Percentiles rank a stretch among this genome's conserved stretches.
Evolutionary conservation across 805 yeast species (phyloP).

Genomic region (Barnettozyma pratensis): DNA sequence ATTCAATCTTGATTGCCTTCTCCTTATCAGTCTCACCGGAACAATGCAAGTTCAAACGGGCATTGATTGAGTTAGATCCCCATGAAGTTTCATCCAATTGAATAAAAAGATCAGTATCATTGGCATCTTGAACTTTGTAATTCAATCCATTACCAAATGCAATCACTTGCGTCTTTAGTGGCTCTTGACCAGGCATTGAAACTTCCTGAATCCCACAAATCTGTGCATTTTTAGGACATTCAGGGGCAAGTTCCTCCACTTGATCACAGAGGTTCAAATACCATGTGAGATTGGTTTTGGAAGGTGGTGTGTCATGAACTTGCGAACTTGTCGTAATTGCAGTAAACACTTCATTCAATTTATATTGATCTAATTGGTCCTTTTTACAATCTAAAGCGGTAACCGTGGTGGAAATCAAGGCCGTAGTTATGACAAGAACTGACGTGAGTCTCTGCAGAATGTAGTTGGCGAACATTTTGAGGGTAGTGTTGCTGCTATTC

Average conservation of each 20-base stretch:
- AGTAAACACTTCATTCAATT: conserved; percentile 29
- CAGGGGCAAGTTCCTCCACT: conserved; percentile 28
- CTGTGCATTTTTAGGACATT: conserved; percentile 68
- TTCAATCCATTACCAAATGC: conserved; percentile 44
- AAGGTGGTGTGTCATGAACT: conserved; percentile 71
- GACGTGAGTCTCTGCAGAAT: too few species aligned
- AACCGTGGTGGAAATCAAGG: background rate
- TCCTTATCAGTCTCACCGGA: conserved; percentile 27
- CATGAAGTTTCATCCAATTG: conserved; percentile 52
- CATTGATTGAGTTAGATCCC: conserved; percentile 57
- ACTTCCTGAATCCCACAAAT: conserved; percentile 71
- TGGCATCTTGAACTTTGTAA: conserved; percentile 25
- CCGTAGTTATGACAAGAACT: background rate
- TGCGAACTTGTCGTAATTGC: conserved; percentile 42
- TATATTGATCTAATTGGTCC: conserved; percentile 17
- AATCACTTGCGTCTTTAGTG: conserved; percentile 55
- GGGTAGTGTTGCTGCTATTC: too few species aligned
- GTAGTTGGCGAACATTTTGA: too few species aligned
- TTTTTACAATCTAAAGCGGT: conserved; percentile 18
- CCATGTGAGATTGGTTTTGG: conserved; percentile 59
- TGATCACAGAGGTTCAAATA: conserved; percentile 64
- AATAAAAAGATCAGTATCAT: conserved; percentile 32
- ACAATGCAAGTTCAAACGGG: conserved; percentile 46
- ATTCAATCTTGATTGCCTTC: conserved; percentile 16
- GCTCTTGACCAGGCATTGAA: conserved; percentile 40